Base-by-base conservation (phyloP, 2,329 filamentous ascomycete species). In the Calonectria henricotiae region DNA sequence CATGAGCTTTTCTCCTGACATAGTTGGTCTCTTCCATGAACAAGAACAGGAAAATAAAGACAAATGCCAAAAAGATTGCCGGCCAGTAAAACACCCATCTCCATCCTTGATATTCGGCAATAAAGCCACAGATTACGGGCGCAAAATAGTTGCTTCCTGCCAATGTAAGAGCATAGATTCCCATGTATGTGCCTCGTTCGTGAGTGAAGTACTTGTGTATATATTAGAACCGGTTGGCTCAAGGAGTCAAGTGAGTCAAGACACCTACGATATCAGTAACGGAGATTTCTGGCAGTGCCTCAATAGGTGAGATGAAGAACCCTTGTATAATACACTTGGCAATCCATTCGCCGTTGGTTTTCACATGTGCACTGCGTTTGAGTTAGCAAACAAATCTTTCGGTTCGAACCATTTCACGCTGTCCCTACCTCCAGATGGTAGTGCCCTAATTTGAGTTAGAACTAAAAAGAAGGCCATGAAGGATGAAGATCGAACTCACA, bases 11-110 rank as follows among this genome's bases (percentile, higher is more conserved):
- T 5, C 47, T 30, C 2, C 86, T 82, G 49, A 84, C 79, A 72
- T 90, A 91, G 15, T 86, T 85, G 7, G 88, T 89, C 76, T 91
- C 89, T 72, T 91, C 89, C 70, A 90, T 87, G 74, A 91, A 87
- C 69, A 91, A 80, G 75, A 90, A 89, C 0, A 85, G 68, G 39
- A 85, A 81, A 0, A 84, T 46, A 13, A 80, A 80, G 4, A 78
- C 79, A 0, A 73, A 78, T 1, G 73, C 82, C 60, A 80, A 79
- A 65, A 85, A 83, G 37, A 85, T 82, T 3, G 80, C 79, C 4
- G 82, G 80, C 76, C 83, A 83, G 77, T 84, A 85, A 73, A 86
- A 84, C 3, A 84, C 82, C 83, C 84, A 85, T 64, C 78, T 76
- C 75, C 81, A 85, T 12, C 83, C 83, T 64, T 83, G 75, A 5